phyloP scores from a whole-genome alignment of 495 filamentous ascomycete species.

The Saxophila tyrrhenica region DNA sequence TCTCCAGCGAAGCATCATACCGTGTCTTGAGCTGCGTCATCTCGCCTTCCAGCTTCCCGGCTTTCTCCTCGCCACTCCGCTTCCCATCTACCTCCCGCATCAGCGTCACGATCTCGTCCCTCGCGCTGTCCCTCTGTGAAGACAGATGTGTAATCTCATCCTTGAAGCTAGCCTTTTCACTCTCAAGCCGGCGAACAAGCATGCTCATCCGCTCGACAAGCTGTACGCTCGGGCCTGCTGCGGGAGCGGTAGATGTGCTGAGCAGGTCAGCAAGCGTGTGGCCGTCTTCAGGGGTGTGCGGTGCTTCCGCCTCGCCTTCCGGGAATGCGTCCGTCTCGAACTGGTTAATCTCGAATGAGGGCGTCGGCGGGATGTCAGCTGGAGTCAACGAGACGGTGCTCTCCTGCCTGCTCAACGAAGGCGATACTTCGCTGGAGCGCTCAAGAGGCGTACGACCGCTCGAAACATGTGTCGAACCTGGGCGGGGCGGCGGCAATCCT shows the following conservation, averaged over 20 bases:
- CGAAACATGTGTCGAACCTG: not conserved
- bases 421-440: slow-evolving; percentile 31
- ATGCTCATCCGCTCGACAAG: slow-evolving; percentile 94
- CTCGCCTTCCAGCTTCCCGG: slow-evolving; percentile 54
- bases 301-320: not conserved
- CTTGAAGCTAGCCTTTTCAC: slow-evolving; percentile 71
- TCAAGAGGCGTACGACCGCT: slow-evolving; percentile 1
- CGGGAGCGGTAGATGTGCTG: slow-evolving; percentile 79
- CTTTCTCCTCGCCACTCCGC: slow-evolving; percentile 44
- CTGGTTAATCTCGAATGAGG: slow-evolving; percentile 52
- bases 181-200: slow-evolving; percentile 79
- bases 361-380: slow-evolving; percentile 26
- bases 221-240: slow-evolving; percentile 85
- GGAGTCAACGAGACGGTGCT: slow-evolving; percentile 23
- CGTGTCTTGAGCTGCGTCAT: slow-evolving; percentile 52
- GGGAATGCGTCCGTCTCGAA: slow-evolving; percentile 42
- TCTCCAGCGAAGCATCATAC: slow-evolving; percentile 83
- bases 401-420: slow-evolving; percentile 24
- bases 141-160: slow-evolving; percentile 75
- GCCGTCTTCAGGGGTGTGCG: slow-evolving; percentile 25
- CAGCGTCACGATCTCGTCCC: slow-evolving; percentile 76
- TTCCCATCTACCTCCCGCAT: slow-evolving; percentile 76
- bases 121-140: slow-evolving; percentile 75
- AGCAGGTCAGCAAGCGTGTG: slow-evolving; percentile 77
- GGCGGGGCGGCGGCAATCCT: not conserved